Evolutionary conservation across 441 rosid species (phyloP).

Genomic region (Populus tomentosa): DNA sequence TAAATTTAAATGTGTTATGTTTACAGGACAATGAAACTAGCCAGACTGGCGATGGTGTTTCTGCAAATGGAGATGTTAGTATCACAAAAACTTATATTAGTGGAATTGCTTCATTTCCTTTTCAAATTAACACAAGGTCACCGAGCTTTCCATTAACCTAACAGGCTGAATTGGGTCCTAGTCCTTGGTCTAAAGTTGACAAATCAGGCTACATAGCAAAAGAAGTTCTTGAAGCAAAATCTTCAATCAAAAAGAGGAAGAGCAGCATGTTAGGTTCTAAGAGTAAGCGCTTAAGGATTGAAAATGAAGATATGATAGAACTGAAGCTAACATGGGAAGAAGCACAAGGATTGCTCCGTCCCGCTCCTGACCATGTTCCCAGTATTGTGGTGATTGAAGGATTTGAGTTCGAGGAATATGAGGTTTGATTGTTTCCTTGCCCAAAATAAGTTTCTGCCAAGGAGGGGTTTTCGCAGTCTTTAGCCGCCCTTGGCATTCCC

Average conservation of each 20-base stretch:
- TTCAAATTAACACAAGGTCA: conserved; percentile 14
- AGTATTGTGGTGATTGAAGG: conserved; percentile 75
- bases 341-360: conserved; percentile 87
- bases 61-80: conserved; percentile 57
- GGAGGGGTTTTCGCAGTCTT: conserved; percentile 3
- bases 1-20: conserved; percentile 15
- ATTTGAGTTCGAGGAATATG: conserved; percentile 89
- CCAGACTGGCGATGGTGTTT: conserved; percentile 36
- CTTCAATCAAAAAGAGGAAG: conserved; percentile 63
- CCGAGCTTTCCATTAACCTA: conserved; percentile 20
- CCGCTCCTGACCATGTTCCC: conserved; percentile 69
- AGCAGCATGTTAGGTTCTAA: conserved; percentile 63
- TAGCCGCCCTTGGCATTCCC: neutral
- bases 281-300: conserved; percentile 77
- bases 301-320: conserved; percentile 72
- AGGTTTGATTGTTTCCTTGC: conserved; percentile 44
- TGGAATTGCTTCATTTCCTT: conserved; percentile 22
- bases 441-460: neutral
- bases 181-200: conserved; percentile 65
- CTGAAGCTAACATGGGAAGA: conserved; percentile 92
- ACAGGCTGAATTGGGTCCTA: conserved; percentile 67
- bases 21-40: conserved; percentile 64
- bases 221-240: conserved; percentile 60
- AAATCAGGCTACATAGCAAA: conserved; percentile 71
- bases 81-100: conserved; percentile 13